phyloP scores from a whole-genome alignment of 2,329 filamentous ascomycete genomes.

The Fusarium circinatum region DNA sequence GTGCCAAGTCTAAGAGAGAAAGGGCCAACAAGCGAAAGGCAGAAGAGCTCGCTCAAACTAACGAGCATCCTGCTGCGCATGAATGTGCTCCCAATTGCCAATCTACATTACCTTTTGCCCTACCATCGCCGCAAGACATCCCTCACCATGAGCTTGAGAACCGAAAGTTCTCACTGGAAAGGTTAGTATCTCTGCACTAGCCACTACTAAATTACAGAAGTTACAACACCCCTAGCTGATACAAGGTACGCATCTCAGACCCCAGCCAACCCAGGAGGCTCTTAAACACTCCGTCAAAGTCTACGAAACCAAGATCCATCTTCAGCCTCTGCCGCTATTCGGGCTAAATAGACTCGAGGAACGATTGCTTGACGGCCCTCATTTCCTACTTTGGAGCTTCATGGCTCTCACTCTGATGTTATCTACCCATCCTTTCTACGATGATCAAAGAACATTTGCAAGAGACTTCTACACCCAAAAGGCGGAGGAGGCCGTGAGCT shows the following conservation, averaged over 20 bases:
- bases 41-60: neutral
- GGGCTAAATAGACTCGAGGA: fast-evolving
- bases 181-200: neutral
- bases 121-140: neutral
- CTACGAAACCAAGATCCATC: neutral
- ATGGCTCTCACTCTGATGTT: neutral
- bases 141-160: neutral
- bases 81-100: fast-evolving
- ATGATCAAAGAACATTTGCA: neutral
- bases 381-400: neutral
- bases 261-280: neutral
- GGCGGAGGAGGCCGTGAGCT: fast-evolving
- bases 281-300: neutral
- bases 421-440: neutral
- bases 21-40: fast-evolving
- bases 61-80: neutral
- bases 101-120: too few species aligned
- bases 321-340: neutral
- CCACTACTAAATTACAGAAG: fast-evolving
- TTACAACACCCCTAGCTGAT: neutral
- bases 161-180: neutral
- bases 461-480: neutral
- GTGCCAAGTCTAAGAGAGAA: too few species aligned
- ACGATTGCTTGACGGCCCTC: fast-evolving
- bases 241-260: neutral